Percentiles rank a stretch among this genome's conserved stretches.
Evolutionary conservation across 2,329 filamentous ascomycete genomes (phyloP).

Genomic region (Paracoccidioides brasiliensis): DNA sequence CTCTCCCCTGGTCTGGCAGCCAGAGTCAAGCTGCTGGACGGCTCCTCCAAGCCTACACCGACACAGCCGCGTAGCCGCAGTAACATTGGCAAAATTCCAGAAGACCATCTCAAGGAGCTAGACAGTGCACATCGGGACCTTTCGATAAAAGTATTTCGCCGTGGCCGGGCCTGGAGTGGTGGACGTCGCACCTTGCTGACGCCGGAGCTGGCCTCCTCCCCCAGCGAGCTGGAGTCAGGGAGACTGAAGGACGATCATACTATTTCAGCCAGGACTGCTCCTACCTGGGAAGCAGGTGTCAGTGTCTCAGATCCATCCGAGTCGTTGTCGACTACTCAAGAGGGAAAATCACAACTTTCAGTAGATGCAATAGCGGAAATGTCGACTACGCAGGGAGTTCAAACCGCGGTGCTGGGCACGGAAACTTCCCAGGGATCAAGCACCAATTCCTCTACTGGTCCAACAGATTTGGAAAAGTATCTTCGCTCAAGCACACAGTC

Average conservation of each 20-base stretch:
- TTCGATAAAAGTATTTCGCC: conserved; percentile 27
- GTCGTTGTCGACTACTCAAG: not conserved
- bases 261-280: not conserved
- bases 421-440: conserved; percentile 10
- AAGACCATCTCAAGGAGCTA: conserved; percentile 29
- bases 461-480: conserved; percentile 32
- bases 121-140: conserved; percentile 27
- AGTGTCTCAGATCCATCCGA: not conserved
- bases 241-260: not conserved
- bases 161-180: conserved; percentile 25
- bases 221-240: conserved; percentile 3
- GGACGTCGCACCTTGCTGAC: conserved; percentile 4
- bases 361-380: not conserved
- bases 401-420: conserved; percentile 6
- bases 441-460: conserved; percentile 14
- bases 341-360: not conserved
- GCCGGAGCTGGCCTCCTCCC: conserved; percentile 8
- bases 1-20: conserved; percentile 31
- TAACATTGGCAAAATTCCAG: conserved; percentile 27
- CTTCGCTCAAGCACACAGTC: conserved; percentile 24
- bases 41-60: conserved; percentile 16
- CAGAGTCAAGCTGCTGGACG: conserved; percentile 30
- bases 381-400: conserved; percentile 6
- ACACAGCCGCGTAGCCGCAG: conserved; percentile 15
- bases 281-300: not conserved